Evolutionary conservation across 352 stramenopile genomes (phyloP), one percentile per base, ranked within the genome.

Genomic region (Saprolegnia parasitica): DNA sequence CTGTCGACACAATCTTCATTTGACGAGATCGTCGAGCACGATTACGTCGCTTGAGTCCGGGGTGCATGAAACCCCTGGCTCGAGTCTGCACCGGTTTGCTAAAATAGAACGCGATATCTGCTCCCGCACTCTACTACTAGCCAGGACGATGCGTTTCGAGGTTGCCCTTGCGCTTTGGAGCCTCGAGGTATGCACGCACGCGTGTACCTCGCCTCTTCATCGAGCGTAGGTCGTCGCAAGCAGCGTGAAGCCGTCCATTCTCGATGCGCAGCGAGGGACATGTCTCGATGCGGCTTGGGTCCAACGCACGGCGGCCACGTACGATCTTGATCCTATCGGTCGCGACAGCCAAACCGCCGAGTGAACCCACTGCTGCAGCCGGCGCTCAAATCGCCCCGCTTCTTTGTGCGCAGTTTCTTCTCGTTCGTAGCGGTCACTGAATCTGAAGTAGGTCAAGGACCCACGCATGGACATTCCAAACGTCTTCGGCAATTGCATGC

Each of bases 211-310:
- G 29, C 29, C 29, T 35, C 29, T 35, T 35, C 29, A 35, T 35
- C 2, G 5, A 35, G 5, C 29, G 29, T 35, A 35, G 29, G 29
- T 35, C 29, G 29, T 5, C 2, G 29, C 29, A 2, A 35, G 29
- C 29, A 35, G 29, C 29, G 35, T 40, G 4, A 15, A 60, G 35
- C 52, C 52, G 3, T 60, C 52, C 20, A 2, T 11, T n/a, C 11
- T 60, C 23, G 39, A 68, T 32, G 32, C n/a, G 8, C 20, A 54
- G 40, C 62, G 62, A 11, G 46, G 62, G 4, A 61, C 62, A 24
- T 68, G 62, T 18, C 26, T 68, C 8, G 21, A 54, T 24, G 42
- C 40, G 13, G 62, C 40, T 5, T 68, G 62, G 62, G 40, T 58
- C 23, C 16, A 23, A 10, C 21, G 10, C n/a, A 58, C 40, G 4